Base-by-base conservation (phyloP, 371 early-diverging fungal genomes). In the Mucor racemosus region DNA sequence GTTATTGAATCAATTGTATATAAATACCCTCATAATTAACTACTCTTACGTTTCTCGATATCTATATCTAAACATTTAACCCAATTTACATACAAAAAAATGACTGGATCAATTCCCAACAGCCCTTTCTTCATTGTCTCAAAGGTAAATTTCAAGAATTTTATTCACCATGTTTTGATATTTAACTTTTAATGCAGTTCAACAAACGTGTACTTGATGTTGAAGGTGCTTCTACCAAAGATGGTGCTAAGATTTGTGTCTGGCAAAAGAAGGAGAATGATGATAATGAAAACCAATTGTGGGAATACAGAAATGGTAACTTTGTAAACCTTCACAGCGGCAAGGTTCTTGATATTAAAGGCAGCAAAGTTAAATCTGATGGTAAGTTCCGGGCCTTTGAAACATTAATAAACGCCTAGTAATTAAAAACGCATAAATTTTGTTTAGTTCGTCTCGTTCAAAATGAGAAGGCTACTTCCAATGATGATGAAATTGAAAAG, bases 401-500 rank as follows among this genome's bases (percentile, higher is more conserved):
- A 3, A 38, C 38, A 38, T 38, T 38, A 38, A 7, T 26, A 26
- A 26, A 1, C 31, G 2, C 21, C 46, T 46, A 19, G 46, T 46
- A 26, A 26, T 26, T 26, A 26, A 26, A 26, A 26, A 26, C 8
- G 46, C 17, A 19, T 19, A 46, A n/a, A 46, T 17, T 19, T 46
- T 60, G 7, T 34, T 14, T 62, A 64, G 65, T 64, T 54, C 55
- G 55, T 26, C 57, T 75, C 48, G 57, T 71, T 41, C 76, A 75
- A 67, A 66, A 75, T 10, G 72, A 69, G 7, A 59, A 41, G 21
- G 60, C 58, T 13, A 57, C 56, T 26, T 39, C 41, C 19, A 55
- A 58, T 7, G 39, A 65, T 41, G 59, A 96, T 71, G 90, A 92
- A 33, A 84, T 84, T 5, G 90, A 80, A 11, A 90, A 90, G 69